phyloP scores from a whole-genome alignment of 192 early-diverging fungal genomes.

The Coemansia sp. region DNA sequence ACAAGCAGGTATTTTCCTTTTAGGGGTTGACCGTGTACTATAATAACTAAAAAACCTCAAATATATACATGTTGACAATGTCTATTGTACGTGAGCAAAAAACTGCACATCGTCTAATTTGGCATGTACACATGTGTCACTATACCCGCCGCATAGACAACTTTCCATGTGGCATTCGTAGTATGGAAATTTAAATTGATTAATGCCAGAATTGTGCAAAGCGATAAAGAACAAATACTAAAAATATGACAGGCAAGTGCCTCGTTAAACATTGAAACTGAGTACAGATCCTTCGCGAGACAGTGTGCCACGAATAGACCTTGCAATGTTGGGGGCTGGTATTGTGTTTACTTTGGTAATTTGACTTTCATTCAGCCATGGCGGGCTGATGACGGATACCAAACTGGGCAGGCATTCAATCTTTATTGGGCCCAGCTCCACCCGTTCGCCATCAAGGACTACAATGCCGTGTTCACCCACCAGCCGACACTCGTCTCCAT shows the following conservation, averaged over 20 bases:
- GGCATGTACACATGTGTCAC: neutral
- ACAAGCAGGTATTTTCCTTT: no score
- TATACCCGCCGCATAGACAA: neutral
- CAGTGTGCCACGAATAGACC: slow-evolving; percentile 37
- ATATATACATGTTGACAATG: no score
- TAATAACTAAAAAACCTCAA: no score
- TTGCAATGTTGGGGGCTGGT: slow-evolving; percentile 21
- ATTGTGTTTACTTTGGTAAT: slow-evolving; percentile 22
- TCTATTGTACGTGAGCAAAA: neutral
- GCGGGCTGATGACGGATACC: slow-evolving; percentile 36
- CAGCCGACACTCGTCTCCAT: slow-evolving; percentile 22
- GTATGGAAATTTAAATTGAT: neutral
- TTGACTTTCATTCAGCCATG: slow-evolving; percentile 44
- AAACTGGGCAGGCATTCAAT: slow-evolving; percentile 49
- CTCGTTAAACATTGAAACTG: slow-evolving; percentile 29
- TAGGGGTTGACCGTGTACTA: no score
- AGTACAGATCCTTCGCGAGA: slow-evolving; percentile 44
- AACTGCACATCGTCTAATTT: neutral
- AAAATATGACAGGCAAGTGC: neutral
- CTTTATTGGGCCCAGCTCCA: slow-evolving; percentile 51
- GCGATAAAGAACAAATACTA: neutral
- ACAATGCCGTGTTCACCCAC: slow-evolving; percentile 50
- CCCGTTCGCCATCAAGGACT: slow-evolving; percentile 53
- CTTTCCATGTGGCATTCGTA: neutral
- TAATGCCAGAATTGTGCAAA: neutral